phyloP scores from a whole-genome alignment of 2,329 filamentous ascomycete genomes.

The Triangularia verruculosa region DNA sequence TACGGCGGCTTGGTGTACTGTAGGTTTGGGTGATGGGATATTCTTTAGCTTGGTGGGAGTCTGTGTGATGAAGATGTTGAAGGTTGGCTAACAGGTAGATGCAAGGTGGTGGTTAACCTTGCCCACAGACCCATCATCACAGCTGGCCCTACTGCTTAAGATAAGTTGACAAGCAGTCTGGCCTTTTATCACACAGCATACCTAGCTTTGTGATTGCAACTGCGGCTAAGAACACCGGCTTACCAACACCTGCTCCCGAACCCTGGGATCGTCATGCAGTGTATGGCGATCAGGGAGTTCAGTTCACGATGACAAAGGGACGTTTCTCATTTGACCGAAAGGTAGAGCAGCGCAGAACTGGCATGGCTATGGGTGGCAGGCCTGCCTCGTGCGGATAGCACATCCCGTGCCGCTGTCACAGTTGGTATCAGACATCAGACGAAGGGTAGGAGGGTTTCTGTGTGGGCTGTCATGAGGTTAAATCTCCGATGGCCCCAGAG shows the following conservation, averaged over 20 bases:
- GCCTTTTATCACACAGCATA: background rate
- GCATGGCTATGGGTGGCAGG: background rate
- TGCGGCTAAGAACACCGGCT: background rate
- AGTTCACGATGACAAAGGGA: background rate
- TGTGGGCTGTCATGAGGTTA: background rate
- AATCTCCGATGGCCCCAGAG: background rate
- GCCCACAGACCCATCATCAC: background rate
- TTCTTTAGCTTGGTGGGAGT: no score
- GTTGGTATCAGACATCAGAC: background rate
- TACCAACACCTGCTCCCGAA: background rate
- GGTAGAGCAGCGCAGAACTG: background rate
- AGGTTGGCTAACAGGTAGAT: background rate
- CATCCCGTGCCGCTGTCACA: background rate
- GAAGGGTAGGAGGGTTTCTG: background rate
- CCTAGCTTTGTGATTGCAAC: background rate
- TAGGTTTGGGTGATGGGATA: background rate
- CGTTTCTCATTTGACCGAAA: background rate
- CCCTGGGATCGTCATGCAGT: constrained; percentile 12
- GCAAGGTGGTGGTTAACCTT: background rate
- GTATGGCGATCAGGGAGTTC: constrained; percentile 7
- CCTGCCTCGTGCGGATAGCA: background rate
- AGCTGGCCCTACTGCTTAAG: no score
- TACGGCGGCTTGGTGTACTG: no score
- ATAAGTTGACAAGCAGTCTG: no score
- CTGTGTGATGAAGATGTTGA: no score